Evolutionary conservation across 192 early-diverging fungal genomes (phyloP), one percentile per base, ranked within the genome.

Genomic region (Chytriomyces confervae): DNA sequence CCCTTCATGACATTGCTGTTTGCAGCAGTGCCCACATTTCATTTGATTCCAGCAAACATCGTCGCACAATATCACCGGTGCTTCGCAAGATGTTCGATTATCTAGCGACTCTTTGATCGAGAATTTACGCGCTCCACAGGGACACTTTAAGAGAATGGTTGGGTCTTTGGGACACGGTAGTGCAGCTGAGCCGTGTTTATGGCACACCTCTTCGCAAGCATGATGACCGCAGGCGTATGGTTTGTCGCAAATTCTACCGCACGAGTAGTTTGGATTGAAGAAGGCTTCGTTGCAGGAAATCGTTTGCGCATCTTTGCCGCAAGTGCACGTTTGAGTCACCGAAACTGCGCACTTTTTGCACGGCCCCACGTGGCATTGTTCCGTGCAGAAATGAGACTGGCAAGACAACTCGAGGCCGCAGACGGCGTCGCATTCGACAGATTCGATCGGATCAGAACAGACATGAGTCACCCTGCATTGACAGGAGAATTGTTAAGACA

Each of bases 1-100:
- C 18, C 72, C 72, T 44, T 62, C 72, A 74, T 74, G 72, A 62
- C 72, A 74, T n/a, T 13, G 7, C 27, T 43, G 29, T 61, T 62
- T 62, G 72, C 72, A 74, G 7, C 8, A 20, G 29, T 74, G 72
- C 11, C 60, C 72, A 62, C 72, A 74, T 1, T 23, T 18, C 72
- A 74, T 62, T 45, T 62, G 18, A 44, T 62, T 74, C 44, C 57
- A 45, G 29, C 72, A 74, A 29, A 63, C 23, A 13, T 62, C 36
- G 24, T 63, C 72, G 50, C 72, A 74, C 7, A 74, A 29, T 16
- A 74, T 23, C 29, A 74, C 6, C n/a, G 72, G 60, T n/a, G 61
- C 61, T n/a, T 9, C n/a, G 1, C 72, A 74, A 20, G 8, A 7
- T 3, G 53, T 13, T n/a, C 72, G 72, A 8, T 4, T 10, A 24